Evolutionary conservation across 495 filamentous ascomycete genomes (phyloP), one percentile per base, ranked within the genome.

Genomic region (Geopyxis carbonaria): DNA sequence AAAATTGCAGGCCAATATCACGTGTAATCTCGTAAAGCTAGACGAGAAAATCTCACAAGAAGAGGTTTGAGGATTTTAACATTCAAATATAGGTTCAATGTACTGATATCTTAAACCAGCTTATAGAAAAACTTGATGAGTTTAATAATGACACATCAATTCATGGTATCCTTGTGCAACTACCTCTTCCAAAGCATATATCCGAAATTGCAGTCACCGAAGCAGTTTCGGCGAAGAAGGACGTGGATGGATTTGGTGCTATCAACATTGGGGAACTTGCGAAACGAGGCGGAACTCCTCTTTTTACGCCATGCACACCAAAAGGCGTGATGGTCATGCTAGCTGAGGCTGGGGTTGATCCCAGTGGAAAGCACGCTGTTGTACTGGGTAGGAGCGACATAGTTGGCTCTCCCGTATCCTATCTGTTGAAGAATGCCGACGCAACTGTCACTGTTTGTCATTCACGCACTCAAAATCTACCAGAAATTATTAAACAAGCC

Each of bases 371-470:
- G 70, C 77, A 85, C 50, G 91, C 87, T 9, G 87, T 95, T 0
- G 91, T 97, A 6, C 64, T 97, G 22, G 89, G 89, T 22, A 76
- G 89, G 14, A 93, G 85, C 57, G 89, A 97, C 50, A 95, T 95
- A 46, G 89, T 97, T 14, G 89, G 89, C 46, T 92, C 82, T 56
- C 89, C 89, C 7, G 85, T 93, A 51, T 93, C 87, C 61, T 89
- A 91, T 52, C 65, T 97, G 43, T 67, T 97, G 33, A 91, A 81
- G 60, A 87, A 92, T 53, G 86, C 89, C 22, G 78, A 97, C 60
- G 89, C 89, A 28, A 95, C 89, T 25, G 91, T 97, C 44, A 95
- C 89, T 3, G 69, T 93, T 27, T 95, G 91, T 60, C 89, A 97
- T 62, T 92, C 85, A 24, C 75, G 72, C 58, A 94, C 89, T 6